These are phyloP conservation scores for Psilocybe azurescens DNA, from an alignment of 768 basidiomycete species.

Conservation along the genomic window DNA sequence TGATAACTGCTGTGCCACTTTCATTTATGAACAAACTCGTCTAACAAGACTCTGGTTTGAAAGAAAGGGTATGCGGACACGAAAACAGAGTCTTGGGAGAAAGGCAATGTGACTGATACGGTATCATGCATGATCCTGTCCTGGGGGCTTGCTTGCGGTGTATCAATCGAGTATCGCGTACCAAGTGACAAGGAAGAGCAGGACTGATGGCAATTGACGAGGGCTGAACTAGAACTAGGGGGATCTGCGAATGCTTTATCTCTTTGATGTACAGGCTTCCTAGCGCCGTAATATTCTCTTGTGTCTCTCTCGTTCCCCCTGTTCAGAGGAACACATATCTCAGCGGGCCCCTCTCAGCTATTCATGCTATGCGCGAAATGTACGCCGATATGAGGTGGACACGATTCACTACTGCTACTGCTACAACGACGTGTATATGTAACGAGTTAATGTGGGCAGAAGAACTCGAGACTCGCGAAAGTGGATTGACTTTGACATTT, in stretches of 20 bases:
- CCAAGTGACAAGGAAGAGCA: constrained; percentile 31
- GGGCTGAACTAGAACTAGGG: constrained; percentile 23
- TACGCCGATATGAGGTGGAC: not conserved
- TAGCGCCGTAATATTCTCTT: constrained; percentile 10
- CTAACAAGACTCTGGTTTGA: no score
- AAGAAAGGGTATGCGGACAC: no score
- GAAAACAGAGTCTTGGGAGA: not conserved
- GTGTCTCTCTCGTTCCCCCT: not conserved
- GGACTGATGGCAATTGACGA: constrained; percentile 31
- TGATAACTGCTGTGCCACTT: no score
- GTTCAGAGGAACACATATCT: not conserved
- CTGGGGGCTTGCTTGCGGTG: not conserved
- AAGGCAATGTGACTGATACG: constrained; percentile 21
- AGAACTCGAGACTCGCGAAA: not conserved
- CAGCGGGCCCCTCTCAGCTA: not conserved
- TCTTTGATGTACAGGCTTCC: constrained; percentile 11
- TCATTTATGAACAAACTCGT: no score
- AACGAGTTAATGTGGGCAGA: constrained; percentile 12
- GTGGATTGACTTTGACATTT: constrained; percentile 12
- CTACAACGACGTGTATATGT: constrained; percentile 6
- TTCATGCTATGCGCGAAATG: not conserved
- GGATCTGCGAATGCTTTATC: constrained; percentile 29
- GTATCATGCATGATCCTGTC: constrained; percentile 1
- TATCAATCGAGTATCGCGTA: not conserved
- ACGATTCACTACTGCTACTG: not conserved